Conservation (phyloP, 306 rosid genomes). For the Cucumis hystrix region DNA sequence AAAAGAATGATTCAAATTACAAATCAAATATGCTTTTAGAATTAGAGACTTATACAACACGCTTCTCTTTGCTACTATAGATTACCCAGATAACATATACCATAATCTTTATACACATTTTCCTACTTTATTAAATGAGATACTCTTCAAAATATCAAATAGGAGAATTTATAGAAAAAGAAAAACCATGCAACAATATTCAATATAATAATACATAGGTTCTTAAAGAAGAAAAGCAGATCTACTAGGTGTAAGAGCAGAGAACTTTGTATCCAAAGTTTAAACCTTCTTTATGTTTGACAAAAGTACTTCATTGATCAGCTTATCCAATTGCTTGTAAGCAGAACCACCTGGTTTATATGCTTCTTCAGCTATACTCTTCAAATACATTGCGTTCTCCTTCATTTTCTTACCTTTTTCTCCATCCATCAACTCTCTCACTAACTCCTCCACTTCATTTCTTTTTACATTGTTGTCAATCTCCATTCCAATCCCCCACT, state of each 20-base stretch:
- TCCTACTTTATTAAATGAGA: too few relatives aligned
- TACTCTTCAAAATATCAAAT: too few relatives aligned
- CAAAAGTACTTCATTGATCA: neutral
- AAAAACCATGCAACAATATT: too few relatives aligned
- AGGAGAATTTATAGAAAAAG: too few relatives aligned
- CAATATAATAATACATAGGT: too few relatives aligned
- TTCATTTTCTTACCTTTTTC: conserved; percentile 30
- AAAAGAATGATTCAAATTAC: too few relatives aligned
- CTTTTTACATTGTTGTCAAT: conserved; percentile 27
- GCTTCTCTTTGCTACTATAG: too few relatives aligned
- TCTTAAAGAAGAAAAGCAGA: neutral
- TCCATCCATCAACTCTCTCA: conserved; percentile 28
- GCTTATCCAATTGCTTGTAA: neutral
- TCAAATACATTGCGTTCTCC: conserved; percentile 12
- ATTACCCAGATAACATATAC: too few relatives aligned
- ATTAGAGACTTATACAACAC: too few relatives aligned
- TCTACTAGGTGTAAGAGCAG: too few relatives aligned
- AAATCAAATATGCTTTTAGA: too few relatives aligned
- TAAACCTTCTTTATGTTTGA: neutral
- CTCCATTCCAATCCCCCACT: conserved; percentile 32
- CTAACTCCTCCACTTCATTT: conserved; percentile 27
- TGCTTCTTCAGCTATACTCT: neutral
- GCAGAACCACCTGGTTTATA: neutral
- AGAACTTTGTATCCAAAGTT: neutral
- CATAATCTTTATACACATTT: too few relatives aligned